Base-by-base conservation (phyloP, 139 green algal genomes). In the Nannochloris sp. region DNA sequence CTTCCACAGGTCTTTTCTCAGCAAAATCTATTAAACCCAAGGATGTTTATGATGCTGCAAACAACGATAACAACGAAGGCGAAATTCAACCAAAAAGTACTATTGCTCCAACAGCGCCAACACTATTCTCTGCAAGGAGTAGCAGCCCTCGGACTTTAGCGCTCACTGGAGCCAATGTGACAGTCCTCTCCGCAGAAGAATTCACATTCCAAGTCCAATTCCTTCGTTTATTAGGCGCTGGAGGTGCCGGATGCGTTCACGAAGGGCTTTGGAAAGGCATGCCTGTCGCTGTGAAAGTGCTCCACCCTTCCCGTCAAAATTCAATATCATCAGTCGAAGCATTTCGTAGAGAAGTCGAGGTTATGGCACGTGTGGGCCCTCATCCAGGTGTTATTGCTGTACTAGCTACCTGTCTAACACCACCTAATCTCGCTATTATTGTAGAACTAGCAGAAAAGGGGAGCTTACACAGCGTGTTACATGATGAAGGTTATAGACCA, bases 261-360 rank as follows among this genome's bases (percentile, higher is more conserved):
- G 54, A 53, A 2, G 69, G 31, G 2, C 37, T 35, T 1, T 76
- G 42, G 33, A 39, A 19, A 25, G 69, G 69, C 3, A 36, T 30
- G 27, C 39, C 3, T 6, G 69, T 76, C 24, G 69, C 69, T 12
- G 69, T 76, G 6, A 76, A 76, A 54, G 12, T 66, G 6, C 27
- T 67, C 25, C 69, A 76, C 39, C 69, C 69, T 8, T 61, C 61
- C 1, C 19, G 19, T 14, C 53, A 53, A 19, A 60, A 59, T 24
- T 60, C 34, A 23, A 8, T 13, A 19, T 31, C 24, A 6, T 24
- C 62, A n/a, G 46, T 61, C n/a, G 44, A 45, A 30, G n/a, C 31
- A 30, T 33, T 37, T 5, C 37, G 19, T 39, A 67, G 64, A 38
- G 71, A 78, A 38, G 64, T 78, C 13, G 34, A 42, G 19, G 14